Base-by-base conservation (phyloP, 78 protist genomes). In the Dictyostelium brefeldianum region DNA sequence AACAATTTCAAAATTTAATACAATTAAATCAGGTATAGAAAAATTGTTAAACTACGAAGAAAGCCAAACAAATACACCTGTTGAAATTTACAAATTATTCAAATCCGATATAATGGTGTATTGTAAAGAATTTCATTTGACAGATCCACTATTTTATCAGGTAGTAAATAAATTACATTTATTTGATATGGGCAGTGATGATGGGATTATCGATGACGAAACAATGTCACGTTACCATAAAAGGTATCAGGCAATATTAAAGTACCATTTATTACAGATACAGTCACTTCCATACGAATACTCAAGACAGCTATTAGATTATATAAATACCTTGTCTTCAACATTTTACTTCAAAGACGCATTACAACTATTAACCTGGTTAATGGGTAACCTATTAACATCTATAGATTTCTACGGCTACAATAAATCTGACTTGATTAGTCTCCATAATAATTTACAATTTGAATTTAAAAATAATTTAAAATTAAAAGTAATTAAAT, bases 61-160 rank as follows among this genome's bases (percentile, higher is more conserved):
- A 3, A n/a, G n/a, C n/a, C n/a, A n/a, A n/a, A n/a, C n/a, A n/a
- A 2, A 36, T 36, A 36, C 43, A 36, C 43, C 43, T 36, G 2
- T 2, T 36, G 43, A 36, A 36, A 36, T 36, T 36, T 36, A 36
- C 43, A 36, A 36, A 36, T 36, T 36, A 36, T 36, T 36, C 43
- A 36, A 36, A 36, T 36, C 43, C 2, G 43, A 36, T 36, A 36
- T 36, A 36, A 36, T 36, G 43, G 43, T 31, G 15, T 67, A 67
- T 67, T 67, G 75, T 31, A 67, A 67, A 67, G 50, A 67, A 17
- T 12, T 67, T 15, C 48, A 67, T 31, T 11, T 20, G 15, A 67
- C 75, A 4, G 75, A 67, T 67, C 75, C 75, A 67, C 15, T 67
- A 67, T 67, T 67, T 67, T 67, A 67, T 67, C 47, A 67, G 31